These are phyloP conservation scores for Wallacemonas sp. DNA, from an alignment of 208 protist genomes.

Conservation along the genomic window DNA sequence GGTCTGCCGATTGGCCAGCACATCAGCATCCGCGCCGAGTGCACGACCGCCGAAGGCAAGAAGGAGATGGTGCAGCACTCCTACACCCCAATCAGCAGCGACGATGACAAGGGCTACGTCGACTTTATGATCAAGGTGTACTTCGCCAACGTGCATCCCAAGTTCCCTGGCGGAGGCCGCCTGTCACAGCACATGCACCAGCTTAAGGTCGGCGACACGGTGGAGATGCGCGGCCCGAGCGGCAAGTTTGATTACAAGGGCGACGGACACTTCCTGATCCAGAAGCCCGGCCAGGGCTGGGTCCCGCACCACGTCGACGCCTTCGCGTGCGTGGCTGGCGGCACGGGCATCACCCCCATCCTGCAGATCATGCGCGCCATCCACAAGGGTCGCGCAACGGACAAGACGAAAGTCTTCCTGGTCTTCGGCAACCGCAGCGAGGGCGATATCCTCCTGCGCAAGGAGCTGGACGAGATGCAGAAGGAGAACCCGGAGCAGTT, in stretches of 20 bases:
- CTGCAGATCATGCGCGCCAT: slow-evolving; percentile 91
- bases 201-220: slow-evolving; percentile 75
- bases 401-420: slow-evolving; percentile 84
- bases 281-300: slow-evolving; percentile 29
- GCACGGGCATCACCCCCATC: slow-evolving; percentile 93
- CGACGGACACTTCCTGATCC: slow-evolving; percentile 29
- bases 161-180: slow-evolving; percentile 87
- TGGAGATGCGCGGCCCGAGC: slow-evolving; percentile 89
- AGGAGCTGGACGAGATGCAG: slow-evolving; percentile 77
- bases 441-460: slow-evolving; percentile 90
- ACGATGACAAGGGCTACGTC: slow-evolving; percentile 90
- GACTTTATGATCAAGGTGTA: slow-evolving; percentile 95
- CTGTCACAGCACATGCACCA: slow-evolving; percentile 88
- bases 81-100: slow-evolving; percentile 91
- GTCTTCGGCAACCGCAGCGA: slow-evolving; percentile 90
- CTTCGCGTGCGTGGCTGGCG: slow-evolving; percentile 74
- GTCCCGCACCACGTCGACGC: slow-evolving; percentile 39
- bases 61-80: slow-evolving; percentile 71
- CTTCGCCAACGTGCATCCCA: slow-evolving; percentile 73
- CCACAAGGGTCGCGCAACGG: slow-evolving; percentile 49
- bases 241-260: slow-evolving; percentile 91
- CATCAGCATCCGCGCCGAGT: slow-evolving; percentile 56
- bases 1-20: slow-evolving; percentile 86
- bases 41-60: slow-evolving; percentile 30
- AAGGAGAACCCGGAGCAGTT: slow-evolving; percentile 43